A percentile compares a stretch with the other conserved stretches of the same genome.
Evolutionary conservation across 352 stramenopile genomes (phyloP).

Genomic region (Blastocystis sp.): DNA sequence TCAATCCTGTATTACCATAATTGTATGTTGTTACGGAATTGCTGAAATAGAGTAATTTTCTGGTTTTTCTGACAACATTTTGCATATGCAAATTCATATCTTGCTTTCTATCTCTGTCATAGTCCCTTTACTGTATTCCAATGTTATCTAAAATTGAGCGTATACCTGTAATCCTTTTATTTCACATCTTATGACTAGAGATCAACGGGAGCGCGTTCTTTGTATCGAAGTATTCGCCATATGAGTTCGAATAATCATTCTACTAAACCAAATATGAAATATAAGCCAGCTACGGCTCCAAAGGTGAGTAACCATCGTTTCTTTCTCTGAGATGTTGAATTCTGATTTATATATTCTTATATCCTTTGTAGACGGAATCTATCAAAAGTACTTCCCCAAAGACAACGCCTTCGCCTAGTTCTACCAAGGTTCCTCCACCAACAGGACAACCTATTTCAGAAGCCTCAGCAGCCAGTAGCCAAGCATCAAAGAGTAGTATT

Average conservation of each 20-base stretch:
- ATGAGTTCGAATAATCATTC: not conserved
- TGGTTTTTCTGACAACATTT: not conserved
- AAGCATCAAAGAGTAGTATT: not conserved
- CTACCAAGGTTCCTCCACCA: too few species aligned
- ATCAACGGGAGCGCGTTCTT: not conserved
- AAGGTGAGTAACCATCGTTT: not conserved
- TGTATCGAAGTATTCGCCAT: not conserved
- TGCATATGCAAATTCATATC: not conserved
- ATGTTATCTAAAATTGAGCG: not conserved
- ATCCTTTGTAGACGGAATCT: too few species aligned
- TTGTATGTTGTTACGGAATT: not conserved
- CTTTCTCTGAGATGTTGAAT: too few species aligned
- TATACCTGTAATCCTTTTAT: not conserved
- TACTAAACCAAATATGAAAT: not conserved
- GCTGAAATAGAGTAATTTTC: not conserved
- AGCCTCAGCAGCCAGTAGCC: too few species aligned
- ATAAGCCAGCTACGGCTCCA: not conserved
- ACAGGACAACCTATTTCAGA: too few species aligned
- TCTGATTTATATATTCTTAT: too few species aligned
- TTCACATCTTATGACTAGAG: not conserved
- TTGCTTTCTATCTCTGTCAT: not conserved
- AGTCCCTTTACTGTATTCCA: not conserved
- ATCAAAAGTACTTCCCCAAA: too few species aligned
- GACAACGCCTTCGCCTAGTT: too few species aligned
- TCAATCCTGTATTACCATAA: not conserved